Conservation (phyloP, 2,329 filamentous ascomycete genomes). For the Aspergillus sp. region DNA sequence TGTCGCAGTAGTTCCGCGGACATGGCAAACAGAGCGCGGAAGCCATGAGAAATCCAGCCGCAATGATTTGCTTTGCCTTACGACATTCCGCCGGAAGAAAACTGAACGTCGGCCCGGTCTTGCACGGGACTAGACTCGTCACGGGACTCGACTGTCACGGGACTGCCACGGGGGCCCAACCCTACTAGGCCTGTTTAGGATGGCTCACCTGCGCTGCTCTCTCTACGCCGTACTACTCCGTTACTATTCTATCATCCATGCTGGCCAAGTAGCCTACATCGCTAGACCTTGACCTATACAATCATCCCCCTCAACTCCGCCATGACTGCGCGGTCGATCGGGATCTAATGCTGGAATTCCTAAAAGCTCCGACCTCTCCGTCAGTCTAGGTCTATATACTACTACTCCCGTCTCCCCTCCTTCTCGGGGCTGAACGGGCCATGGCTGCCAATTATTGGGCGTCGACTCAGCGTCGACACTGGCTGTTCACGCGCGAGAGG, state of each 20-base stretch:
- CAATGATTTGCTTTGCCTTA: slow-evolving; percentile 35
- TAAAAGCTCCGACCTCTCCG: not conserved
- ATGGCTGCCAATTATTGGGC: slow-evolving; percentile 99
- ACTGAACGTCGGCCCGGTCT: slow-evolving; percentile 19
- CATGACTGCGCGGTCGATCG: slow-evolving; percentile 11
- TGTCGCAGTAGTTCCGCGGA: not conserved
- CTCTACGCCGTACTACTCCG: too few species aligned
- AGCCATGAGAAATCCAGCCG: slow-evolving; percentile 34
- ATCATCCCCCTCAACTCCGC: not conserved
- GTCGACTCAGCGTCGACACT: slow-evolving; percentile 84
- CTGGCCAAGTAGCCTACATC: too few species aligned
- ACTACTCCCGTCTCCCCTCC: not conserved
- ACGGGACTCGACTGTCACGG: not conserved
- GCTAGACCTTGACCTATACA: too few species aligned
- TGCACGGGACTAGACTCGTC: slow-evolving; percentile 22
- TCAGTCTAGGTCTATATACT: not conserved
- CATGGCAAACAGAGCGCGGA: slow-evolving; percentile 8
- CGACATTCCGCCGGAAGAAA: slow-evolving; percentile 27
- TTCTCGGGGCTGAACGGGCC: slow-evolving; percentile 1
- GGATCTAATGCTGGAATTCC: not conserved
- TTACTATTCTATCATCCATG: too few species aligned
- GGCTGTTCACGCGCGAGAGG: slow-evolving; percentile 84
- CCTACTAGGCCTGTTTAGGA: slow-evolving; percentile 33
- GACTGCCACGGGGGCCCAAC: slow-evolving; percentile 18
- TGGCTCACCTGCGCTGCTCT: not conserved